A percentile compares a stretch with the other conserved stretches of the same genome.
These are phyloP conservation scores for Phanerodontia chrysosporium DNA, from an alignment of 768 basidiomycete genomes.

Conservation along the genomic window DNA sequence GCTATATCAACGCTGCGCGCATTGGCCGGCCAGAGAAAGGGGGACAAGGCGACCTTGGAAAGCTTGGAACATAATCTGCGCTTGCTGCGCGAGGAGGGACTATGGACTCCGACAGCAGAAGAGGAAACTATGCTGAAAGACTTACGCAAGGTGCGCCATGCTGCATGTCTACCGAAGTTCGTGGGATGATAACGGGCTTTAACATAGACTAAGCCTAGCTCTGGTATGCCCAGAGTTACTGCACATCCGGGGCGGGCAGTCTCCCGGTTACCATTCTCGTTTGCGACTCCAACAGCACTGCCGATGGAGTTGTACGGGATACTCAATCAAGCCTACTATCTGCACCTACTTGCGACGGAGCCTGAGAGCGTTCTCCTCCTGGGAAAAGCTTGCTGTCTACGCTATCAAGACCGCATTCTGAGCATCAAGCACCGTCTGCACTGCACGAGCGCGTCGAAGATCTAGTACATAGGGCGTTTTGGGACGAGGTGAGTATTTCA, in stretches of 20 bases:
- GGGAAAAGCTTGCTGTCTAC: conserved; percentile 71
- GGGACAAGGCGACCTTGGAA: neutral
- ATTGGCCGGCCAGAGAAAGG: neutral
- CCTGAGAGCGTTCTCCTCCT: conserved; percentile 56
- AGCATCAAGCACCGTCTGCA: conserved; percentile 7
- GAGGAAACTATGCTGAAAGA: neutral
- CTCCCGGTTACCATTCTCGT: neutral
- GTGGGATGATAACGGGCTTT: neutral
- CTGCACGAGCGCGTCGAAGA: conserved; percentile 46
- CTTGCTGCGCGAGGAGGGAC: neutral
- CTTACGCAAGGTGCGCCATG: neutral
- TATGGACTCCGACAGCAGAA: conserved; percentile 6
- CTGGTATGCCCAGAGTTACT: too few relatives aligned
- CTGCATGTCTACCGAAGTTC: too few relatives aligned
- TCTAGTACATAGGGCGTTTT: conserved; percentile 61
- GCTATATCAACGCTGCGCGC: neutral
- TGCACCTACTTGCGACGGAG: conserved; percentile 65
- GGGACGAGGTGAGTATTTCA: conserved; percentile 56
- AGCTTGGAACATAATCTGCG: neutral
- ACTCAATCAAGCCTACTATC: conserved; percentile 58
- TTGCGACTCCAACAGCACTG: conserved; percentile 26
- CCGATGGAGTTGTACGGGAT: conserved; percentile 53
- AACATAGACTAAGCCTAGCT: neutral
- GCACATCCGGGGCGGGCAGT: neutral
- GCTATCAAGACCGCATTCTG: conserved; percentile 33